Conservation (phyloP, 106 monocot species). For the Dioscorea alata region DNA sequence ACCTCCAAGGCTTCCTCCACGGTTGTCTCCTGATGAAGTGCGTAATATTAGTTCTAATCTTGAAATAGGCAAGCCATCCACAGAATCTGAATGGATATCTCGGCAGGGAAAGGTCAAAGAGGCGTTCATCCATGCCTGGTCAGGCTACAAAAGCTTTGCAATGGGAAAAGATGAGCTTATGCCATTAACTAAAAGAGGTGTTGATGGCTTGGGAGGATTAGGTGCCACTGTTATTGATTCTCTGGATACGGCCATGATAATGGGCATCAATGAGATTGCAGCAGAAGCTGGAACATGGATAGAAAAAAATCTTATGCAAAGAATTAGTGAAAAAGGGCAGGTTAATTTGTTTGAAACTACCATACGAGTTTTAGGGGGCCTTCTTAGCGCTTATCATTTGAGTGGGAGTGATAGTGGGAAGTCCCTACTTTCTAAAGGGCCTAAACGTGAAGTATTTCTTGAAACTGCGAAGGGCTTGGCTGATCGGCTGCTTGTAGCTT, state of each 20-base stretch:
- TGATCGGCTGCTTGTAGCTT: conserved; percentile 67
- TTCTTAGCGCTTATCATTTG: conserved; percentile 94
- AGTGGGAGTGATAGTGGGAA: conserved; percentile 22
- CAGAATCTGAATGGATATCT: conserved; percentile 28
- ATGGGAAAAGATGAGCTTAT: conserved; percentile 96
- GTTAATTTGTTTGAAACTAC: conserved; percentile 98
- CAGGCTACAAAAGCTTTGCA: conserved; percentile 66
- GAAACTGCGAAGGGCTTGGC: conserved; percentile 62
- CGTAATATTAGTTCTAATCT: conserved; percentile 24
- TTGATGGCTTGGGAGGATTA: conserved; percentile 83
- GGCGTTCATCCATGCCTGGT: conserved; percentile 90
- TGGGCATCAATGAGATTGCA: conserved; percentile 68
- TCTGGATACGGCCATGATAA: conserved; percentile 89
- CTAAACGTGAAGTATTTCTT: conserved; percentile 47
- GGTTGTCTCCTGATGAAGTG: conserved; percentile 62
- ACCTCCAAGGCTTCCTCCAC: conserved; percentile 70
- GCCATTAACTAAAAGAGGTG: conserved; percentile 67
- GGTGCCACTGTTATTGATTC: conserved; percentile 89
- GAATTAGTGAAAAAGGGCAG: conserved; percentile 73
- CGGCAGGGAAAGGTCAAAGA: conserved; percentile 77
- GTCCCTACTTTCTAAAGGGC: conserved; percentile 7
- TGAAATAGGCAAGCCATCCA: conserved; percentile 8
- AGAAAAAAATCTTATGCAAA: conserved; percentile 58
- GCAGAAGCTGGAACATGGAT: conserved; percentile 74
- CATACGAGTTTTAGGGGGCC: conserved; percentile 86